Conservation (phyloP, 768 basidiomycete species). For the Pulveroboletus sp. region DNA sequence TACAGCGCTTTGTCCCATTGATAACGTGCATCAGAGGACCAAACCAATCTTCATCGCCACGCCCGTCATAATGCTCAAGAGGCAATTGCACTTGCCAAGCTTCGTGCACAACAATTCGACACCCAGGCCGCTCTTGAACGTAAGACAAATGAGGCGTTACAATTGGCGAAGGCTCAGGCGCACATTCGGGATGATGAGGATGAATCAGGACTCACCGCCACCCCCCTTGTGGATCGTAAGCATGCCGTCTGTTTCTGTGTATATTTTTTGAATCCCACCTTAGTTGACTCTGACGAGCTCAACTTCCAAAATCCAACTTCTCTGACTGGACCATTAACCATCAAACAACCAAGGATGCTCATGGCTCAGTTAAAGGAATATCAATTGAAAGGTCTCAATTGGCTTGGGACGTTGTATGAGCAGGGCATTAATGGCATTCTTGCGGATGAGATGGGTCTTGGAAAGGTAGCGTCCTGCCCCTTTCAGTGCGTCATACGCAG, state of each 20-base stretch:
- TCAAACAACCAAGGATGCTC: slow-evolving; percentile 92
- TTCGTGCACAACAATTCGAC: slow-evolving; percentile 85
- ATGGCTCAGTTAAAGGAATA: slow-evolving; percentile 98
- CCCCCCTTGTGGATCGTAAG: slow-evolving; percentile 73
- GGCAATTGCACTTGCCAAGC: slow-evolving; percentile 74
- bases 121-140: slow-evolving; percentile 75
- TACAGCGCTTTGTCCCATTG: not conserved
- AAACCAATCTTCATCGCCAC: slow-evolving; percentile 80
- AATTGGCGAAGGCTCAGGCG: slow-evolving; percentile 56
- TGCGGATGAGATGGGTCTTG: slow-evolving; percentile 98
- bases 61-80: slow-evolving; percentile 89
- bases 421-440: slow-evolving; percentile 99
- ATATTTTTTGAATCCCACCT: not conserved
- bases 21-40: slow-evolving; percentile 60
- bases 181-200: slow-evolving; percentile 43
- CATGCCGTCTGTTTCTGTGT: slow-evolving; percentile 2
- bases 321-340: slow-evolving; percentile 76
- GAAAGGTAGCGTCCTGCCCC: slow-evolving; percentile 53
- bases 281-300: slow-evolving; percentile 94
- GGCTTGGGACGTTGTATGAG: slow-evolving; percentile 96
- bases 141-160: slow-evolving; percentile 75
- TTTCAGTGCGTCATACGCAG: not conserved
- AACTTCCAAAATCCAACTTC: slow-evolving; percentile 99
- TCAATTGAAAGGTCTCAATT: slow-evolving; percentile 96
- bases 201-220: slow-evolving; percentile 32